Evolutionary conservation across 1,284 basidiomycete genomes (phyloP), one percentile per base, ranked within the genome.

Genomic region (Austroboletus niveus): DNA sequence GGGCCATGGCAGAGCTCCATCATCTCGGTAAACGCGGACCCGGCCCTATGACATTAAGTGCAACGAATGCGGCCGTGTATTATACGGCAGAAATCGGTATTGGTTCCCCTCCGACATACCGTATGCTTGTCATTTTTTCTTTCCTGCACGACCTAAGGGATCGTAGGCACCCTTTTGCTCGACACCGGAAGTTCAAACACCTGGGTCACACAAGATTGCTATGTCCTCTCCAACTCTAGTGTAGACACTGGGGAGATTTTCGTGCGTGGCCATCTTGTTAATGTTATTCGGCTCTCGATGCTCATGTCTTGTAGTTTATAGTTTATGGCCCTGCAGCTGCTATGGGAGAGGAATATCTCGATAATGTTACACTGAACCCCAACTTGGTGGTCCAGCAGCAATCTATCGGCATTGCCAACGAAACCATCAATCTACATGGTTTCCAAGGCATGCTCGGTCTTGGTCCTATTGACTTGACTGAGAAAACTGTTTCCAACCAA

Each of bases 401-500:
- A 64, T 74, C 71, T 39, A 78, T 85, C 46, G 82, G 81, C 20
- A 78, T 82, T 29, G 79, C 82, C 2, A 65, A 61, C 12, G 63
- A 48, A 15, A 66, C 75, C 1, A 46, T 60, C 17, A 77, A 77
- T 24, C 76, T 81, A 57, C 42, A 56, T 24, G 73, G 60, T 24
- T 66, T 79, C 35, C 81, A 82, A 51, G 80, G 82, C 14, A 81
- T 84, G 56, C 70, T 82, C 27, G 81, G 82, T 59, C 72, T 81
- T 39, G 80, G 79, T n/a, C 82, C 83, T 8, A 69, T 72, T 11
- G 75, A 75, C 60, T 69, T 84, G 50, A 81, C 81, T 9, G 4
- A 59, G 17, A 72, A 72, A 54, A 72, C 72, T 10, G 65, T 64
- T 24, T 48, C 41, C 31, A 48, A 57, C 34, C 17, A 49, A 14